These are phyloP conservation scores for Botryotinia convoluta DNA, from an alignment of 2,329 filamentous ascomycete genomes.

Conservation along the genomic window DNA sequence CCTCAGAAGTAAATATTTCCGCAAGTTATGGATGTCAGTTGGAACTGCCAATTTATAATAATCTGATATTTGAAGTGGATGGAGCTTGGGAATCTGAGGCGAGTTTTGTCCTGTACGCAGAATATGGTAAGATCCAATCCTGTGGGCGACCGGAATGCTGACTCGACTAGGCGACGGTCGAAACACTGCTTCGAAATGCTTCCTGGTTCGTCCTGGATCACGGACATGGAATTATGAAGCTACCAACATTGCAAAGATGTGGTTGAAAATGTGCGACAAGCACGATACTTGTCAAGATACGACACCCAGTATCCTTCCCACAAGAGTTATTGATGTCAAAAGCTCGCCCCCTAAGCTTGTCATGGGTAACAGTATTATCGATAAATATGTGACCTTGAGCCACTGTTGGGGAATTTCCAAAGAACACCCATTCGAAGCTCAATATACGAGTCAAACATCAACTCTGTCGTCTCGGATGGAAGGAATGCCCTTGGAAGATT, in stretches of 20 bases:
- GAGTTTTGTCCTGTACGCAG: not conserved
- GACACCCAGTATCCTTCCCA: not conserved
- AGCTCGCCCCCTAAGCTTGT: not conserved
- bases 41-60: not conserved
- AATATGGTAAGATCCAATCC: not conserved
- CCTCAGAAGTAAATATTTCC: not conserved
- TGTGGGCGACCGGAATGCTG: not conserved
- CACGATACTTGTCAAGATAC: not conserved
- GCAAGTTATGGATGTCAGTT: not conserved
- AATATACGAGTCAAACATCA: not conserved
- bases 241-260: not conserved
- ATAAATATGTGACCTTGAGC: not conserved
- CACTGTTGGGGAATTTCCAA: not conserved
- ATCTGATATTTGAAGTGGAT: not conserved
- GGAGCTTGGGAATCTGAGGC: not conserved
- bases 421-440: not conserved
- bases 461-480: not conserved
- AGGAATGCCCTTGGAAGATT: not conserved
- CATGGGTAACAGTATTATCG: not conserved
- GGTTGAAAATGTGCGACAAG: not conserved
- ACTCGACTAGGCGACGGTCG: not conserved
- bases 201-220: not conserved
- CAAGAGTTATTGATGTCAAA: not conserved
- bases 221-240: not conserved
- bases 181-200: not conserved